Percentiles rank a stretch among this genome's conserved stretches.
These are phyloP conservation scores for Colletotrichum eleusines DNA, from an alignment of 2,329 filamentous ascomycete genomes.

Conservation along the genomic window DNA sequence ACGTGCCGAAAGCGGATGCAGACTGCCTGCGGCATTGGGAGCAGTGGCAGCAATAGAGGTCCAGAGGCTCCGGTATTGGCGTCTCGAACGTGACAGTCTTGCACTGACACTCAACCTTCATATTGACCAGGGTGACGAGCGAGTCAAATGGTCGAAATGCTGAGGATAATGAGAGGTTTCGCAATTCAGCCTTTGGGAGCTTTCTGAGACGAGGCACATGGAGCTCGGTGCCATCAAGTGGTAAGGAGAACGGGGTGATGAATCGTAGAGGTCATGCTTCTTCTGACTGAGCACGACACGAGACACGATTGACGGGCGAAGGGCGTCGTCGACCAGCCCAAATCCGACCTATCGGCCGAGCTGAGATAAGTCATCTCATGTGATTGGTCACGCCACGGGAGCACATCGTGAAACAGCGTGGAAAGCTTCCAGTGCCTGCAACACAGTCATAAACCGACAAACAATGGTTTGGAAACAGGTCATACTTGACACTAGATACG, in stretches of 20 bases:
- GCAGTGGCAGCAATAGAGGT: slow-evolving; percentile 61
- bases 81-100: slow-evolving; percentile 53
- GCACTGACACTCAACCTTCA: slow-evolving; percentile 55
- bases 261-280: background rate
- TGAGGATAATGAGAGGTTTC: background rate
- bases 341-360: too few relatives aligned
- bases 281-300: too few relatives aligned
- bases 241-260: too few relatives aligned
- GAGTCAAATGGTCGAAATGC: background rate
- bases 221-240: background rate
- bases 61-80: slow-evolving; percentile 50
- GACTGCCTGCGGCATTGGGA: slow-evolving; percentile 60
- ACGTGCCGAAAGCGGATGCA: slow-evolving; percentile 59
- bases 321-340: slow-evolving; percentile 17
- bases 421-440: background rate
- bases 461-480: background rate
- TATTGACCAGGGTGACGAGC: background rate
- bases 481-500: too few relatives aligned
- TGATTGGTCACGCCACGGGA: background rate
- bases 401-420: background rate
- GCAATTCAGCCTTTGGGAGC: background rate
- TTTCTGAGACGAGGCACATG: background rate
- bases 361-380: background rate
- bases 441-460: background rate
- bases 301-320: slow-evolving; percentile 7